Evolutionary conservation across 129 eudicot genomes (phyloP).

Genomic region (Sambucus nigra): DNA sequence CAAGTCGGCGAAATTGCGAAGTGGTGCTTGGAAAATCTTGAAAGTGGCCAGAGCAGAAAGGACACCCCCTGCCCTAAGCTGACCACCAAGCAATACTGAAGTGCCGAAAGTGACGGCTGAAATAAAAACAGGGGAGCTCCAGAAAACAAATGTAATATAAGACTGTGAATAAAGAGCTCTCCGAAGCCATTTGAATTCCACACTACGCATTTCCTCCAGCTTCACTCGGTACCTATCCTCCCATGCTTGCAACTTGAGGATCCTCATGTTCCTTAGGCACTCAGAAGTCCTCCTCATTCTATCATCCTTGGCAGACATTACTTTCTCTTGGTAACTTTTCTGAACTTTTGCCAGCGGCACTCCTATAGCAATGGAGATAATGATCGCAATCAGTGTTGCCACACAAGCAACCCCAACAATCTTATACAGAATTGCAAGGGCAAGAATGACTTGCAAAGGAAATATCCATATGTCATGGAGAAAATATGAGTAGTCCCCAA

Average conservation of each 20-base stretch:
- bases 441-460: constrained; percentile 75
- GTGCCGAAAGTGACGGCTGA: constrained; percentile 85
- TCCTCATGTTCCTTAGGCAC: constrained; percentile 80
- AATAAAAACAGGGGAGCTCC: constrained; percentile 94
- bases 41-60: constrained; percentile 91
- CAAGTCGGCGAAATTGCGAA: constrained; percentile 81
- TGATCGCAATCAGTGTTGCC: constrained; percentile 69
- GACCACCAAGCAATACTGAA: constrained; percentile 57
- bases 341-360: constrained; percentile 77
- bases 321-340: constrained; percentile 72
- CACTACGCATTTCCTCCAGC: constrained; percentile 66
- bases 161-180: constrained; percentile 87
- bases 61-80: constrained; percentile 84
- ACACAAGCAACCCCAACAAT: constrained; percentile 74
- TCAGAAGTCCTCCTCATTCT: constrained; percentile 88
- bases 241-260: constrained; percentile 89
- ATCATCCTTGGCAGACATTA: constrained; percentile 87
- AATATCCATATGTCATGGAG: constrained; percentile 93
- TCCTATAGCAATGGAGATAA: constrained; percentile 66
- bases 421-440: constrained; percentile 75
- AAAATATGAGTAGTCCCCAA: constrained; percentile 87
- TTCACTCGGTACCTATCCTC: constrained; percentile 58
- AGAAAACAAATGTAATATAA: constrained; percentile 75
- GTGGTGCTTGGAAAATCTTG: constrained; percentile 85
- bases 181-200: constrained; percentile 70